Evolutionary conservation across 2,329 filamentous ascomycete species (phyloP).

Genomic region (Fusarium burgessii): DNA sequence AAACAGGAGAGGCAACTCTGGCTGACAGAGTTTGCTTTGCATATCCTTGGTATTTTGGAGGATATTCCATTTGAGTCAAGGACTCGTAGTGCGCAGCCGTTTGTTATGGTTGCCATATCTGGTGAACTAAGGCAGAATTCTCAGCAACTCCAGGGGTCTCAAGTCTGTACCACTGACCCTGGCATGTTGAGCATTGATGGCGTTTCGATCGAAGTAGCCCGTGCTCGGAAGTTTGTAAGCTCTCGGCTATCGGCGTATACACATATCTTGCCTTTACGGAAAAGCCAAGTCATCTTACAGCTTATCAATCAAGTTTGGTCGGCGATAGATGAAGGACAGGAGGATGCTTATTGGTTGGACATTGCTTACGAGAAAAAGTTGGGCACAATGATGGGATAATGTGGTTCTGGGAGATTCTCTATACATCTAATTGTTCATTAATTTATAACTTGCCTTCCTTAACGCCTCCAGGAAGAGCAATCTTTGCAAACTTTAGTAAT

Average conservation of each 20-base stretch:
- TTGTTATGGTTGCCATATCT: constrained; percentile 12
- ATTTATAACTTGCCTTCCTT: neutral
- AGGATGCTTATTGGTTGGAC: constrained; percentile 11
- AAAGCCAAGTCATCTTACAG: constrained; percentile 1
- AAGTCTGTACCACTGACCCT: neutral
- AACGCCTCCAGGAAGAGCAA: neutral
- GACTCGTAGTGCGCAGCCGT: constrained; percentile 13
- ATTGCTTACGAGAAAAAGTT: constrained; percentile 12
- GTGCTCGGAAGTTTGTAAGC: neutral
- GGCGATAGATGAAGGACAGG: neutral
- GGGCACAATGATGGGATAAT: constrained; percentile 8
- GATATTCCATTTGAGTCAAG: constrained; percentile 7
- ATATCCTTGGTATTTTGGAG: neutral
- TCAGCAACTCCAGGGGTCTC: too few relatives aligned
- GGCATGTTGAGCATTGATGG: neutral
- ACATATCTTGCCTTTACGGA: constrained; percentile 1
- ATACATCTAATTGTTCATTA: fast-evolving
- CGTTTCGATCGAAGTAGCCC: neutral
- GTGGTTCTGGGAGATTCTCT: neutral
- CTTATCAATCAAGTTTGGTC: constrained; percentile 13
- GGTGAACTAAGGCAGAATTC: neutral
- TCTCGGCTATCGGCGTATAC: constrained; percentile 7
- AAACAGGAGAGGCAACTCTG: neutral
- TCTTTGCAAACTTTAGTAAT: neutral
- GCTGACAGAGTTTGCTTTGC: neutral